These are phyloP conservation scores for Panicum hallii DNA, from an alignment of 202 grass and related monocot species.

Conservation along the genomic window DNA sequence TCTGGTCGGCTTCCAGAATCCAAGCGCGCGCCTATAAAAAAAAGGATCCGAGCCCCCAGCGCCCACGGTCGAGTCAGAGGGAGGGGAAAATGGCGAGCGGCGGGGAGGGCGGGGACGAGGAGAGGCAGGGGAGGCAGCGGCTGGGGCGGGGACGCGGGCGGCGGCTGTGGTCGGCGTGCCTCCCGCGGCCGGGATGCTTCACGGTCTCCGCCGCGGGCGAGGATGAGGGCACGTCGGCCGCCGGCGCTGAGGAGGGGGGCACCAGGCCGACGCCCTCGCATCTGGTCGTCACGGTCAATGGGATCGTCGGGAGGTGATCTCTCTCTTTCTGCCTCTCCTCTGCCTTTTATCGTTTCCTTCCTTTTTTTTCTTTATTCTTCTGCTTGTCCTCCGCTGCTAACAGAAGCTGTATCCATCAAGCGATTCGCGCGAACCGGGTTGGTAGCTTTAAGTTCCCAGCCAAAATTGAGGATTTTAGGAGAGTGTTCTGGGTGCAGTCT, in stretches of 20 bases:
- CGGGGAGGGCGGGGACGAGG: conserved; percentile 9
- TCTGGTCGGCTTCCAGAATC: background rate
- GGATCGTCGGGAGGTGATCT: conserved; percentile 81
- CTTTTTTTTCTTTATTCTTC: background rate
- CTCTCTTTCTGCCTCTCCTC: background rate
- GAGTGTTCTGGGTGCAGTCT: background rate
- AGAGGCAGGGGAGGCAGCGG: background rate
- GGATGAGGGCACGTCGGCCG: conserved; percentile 39
- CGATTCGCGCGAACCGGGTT: too few relatives aligned
- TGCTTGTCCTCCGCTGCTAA: background rate
- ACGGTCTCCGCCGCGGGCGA: conserved; percentile 45
- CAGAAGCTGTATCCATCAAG: background rate
- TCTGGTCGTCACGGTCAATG: conserved; percentile 88
- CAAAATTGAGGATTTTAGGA: background rate
- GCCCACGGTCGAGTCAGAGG: conserved; percentile 13
- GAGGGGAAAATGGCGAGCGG: conserved; percentile 25
- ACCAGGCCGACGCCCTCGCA: conserved; percentile 55
- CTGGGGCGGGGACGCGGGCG: background rate
- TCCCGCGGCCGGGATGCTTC: conserved; percentile 69
- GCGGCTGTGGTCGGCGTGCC: conserved; percentile 40
- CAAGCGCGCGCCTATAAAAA: conserved; percentile 4
- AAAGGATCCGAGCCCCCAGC: background rate
- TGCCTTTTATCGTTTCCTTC: background rate
- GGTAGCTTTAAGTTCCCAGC: background rate
- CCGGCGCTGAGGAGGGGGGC: conserved; percentile 41